phyloP scores from a whole-genome alignment of 805 yeast genomes.

The Saturnispora gosingensis region DNA sequence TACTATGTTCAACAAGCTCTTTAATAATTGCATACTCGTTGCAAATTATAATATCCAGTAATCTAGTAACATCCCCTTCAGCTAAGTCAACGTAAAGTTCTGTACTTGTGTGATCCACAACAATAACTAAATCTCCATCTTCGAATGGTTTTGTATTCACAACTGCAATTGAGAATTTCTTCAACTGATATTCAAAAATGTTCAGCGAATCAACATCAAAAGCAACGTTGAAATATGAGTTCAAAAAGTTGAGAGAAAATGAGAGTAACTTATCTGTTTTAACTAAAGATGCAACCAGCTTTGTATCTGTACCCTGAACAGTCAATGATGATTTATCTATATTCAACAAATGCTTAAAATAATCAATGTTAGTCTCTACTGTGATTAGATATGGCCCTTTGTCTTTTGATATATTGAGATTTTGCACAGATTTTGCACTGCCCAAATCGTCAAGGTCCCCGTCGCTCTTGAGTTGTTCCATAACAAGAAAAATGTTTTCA shows the following conservation, averaged over 20 bases:
- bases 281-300: constrained; percentile 14
- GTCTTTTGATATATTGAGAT: constrained; percentile 2
- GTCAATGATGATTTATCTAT: constrained; percentile 17
- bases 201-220: constrained; percentile 6
- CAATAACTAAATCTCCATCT: constrained; percentile 18
- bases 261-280: constrained; percentile 14
- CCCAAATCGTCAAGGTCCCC: constrained; percentile 6
- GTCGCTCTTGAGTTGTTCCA: not conserved
- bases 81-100: constrained; percentile 17
- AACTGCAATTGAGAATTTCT: constrained; percentile 12
- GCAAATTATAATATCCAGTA: constrained; percentile 16
- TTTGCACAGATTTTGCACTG: constrained; percentile 5
- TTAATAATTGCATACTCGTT: constrained; percentile 20
- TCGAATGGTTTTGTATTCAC: constrained; percentile 17
- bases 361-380: constrained; percentile 15
- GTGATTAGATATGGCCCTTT: constrained; percentile 14
- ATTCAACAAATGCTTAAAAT: constrained; percentile 16
- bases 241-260: constrained; percentile 15
- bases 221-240: constrained; percentile 7
- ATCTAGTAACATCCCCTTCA: constrained; percentile 14
- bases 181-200: constrained; percentile 13
- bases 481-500: constrained; percentile 3
- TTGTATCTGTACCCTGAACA: constrained; percentile 15
- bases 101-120: constrained; percentile 12
- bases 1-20: constrained; percentile 12